These are phyloP conservation scores for Monilinia aucupariae DNA, from an alignment of 2,329 filamentous ascomycete genomes.

Conservation along the genomic window DNA sequence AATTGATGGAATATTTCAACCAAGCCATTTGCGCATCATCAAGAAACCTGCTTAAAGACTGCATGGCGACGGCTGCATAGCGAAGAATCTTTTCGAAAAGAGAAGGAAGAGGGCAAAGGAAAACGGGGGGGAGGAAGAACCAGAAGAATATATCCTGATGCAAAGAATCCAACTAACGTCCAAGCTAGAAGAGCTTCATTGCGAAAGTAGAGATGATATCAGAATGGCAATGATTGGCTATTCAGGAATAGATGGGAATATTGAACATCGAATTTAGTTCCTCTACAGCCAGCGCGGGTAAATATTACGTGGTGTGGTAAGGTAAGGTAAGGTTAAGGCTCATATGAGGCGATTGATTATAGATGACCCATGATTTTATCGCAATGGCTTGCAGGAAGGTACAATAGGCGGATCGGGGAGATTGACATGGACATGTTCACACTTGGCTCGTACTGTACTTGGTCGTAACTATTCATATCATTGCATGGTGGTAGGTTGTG, in stretches of 20 bases:
- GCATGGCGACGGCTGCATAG: slow-evolving; percentile 33
- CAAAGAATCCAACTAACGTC: neutral
- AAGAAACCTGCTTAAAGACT: slow-evolving; percentile 33
- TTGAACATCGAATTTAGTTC: slow-evolving; percentile 4
- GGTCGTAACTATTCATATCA: neutral
- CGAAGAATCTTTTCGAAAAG: slow-evolving; percentile 20
- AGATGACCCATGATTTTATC: slow-evolving; percentile 6
- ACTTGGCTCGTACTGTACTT: neutral
- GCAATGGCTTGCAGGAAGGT: neutral
- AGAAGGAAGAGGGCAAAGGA: slow-evolving; percentile 10
- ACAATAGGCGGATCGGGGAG: too few relatives aligned
- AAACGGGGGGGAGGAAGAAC: neutral
- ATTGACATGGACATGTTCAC: neutral
- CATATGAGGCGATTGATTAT: neutral
- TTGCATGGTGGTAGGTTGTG: slow-evolving; percentile 18
- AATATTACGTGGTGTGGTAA: neutral
- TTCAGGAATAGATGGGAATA: slow-evolving; percentile 1
- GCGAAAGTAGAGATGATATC: neutral
- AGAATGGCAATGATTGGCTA: slow-evolving; percentile 6
- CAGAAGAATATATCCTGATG: neutral
- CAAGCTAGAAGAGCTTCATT: slow-evolving; percentile 5
- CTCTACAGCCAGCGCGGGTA: slow-evolving; percentile 14
- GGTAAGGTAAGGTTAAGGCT: neutral
- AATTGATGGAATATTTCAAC: slow-evolving; percentile 30
- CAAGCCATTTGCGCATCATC: slow-evolving; percentile 33